Evolutionary conservation across 495 filamentous ascomycete species (phyloP).

Genomic region (Penicillium waksmanii): DNA sequence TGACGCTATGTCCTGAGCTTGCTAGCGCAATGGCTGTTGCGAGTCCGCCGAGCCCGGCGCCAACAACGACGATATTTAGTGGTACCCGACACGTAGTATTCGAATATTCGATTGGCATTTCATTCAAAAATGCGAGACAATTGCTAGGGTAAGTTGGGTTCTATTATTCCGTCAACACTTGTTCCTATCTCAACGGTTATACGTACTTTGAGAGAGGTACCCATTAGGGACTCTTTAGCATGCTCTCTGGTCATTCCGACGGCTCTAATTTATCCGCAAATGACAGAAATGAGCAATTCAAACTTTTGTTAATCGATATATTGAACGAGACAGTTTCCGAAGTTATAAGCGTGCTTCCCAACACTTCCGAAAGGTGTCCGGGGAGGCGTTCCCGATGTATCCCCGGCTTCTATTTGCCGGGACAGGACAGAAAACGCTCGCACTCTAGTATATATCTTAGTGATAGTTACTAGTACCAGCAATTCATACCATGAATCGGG

Average conservation of each 20-base stretch:
- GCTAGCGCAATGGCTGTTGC: slow-evolving; percentile 53
- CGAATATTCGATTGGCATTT: not conserved
- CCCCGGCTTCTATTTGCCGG: not conserved
- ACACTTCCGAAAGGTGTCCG: not conserved
- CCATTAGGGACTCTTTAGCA: not conserved
- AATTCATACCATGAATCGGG: not conserved
- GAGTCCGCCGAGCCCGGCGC: slow-evolving; percentile 40
- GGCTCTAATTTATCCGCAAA: not conserved
- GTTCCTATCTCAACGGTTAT: not conserved
- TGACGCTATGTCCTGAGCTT: slow-evolving; percentile 47
- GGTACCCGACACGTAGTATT: not conserved
- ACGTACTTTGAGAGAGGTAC: not conserved
- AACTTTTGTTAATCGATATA: too few species aligned
- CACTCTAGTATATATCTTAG: too few species aligned
- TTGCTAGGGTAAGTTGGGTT: slow-evolving; percentile 20
- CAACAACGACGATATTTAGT: slow-evolving; percentile 46
- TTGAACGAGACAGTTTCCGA: too few species aligned
- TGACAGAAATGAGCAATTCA: not conserved
- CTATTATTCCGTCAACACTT: slow-evolving; percentile 1
- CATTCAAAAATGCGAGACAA: slow-evolving; percentile 19
- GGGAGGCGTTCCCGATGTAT: slow-evolving; percentile 13
- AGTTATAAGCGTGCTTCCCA: too few species aligned
- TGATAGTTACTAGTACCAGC: not conserved
- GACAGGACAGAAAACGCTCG: too few species aligned
- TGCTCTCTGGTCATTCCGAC: not conserved